A percentile compares a stretch with the other conserved stretches of the same genome.
Evolutionary conservation across 345 rosid genomes (phyloP).

Genomic region (Fremontodendron californicum): DNA sequence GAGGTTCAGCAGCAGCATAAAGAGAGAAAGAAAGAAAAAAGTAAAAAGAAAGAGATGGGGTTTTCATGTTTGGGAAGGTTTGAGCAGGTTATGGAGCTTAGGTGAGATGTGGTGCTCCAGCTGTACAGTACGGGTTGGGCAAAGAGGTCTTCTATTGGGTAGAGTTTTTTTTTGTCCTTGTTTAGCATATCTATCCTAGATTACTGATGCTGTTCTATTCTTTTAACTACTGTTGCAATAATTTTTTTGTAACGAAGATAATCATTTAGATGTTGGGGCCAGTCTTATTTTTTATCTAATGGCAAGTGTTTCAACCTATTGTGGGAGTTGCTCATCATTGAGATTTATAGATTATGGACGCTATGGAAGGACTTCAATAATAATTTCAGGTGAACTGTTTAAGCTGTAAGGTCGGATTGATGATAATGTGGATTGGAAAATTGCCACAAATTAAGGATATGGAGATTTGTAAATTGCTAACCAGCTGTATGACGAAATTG

Average conservation of each 20-base stretch:
- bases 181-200: constrained; percentile 26
- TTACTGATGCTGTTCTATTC: constrained; percentile 22
- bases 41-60: constrained; percentile 17
- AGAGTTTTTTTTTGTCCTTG: constrained; percentile 18
- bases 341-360: background rate
- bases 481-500: background rate
- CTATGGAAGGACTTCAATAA: background rate
- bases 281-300: background rate
- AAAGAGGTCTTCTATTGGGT: constrained; percentile 17
- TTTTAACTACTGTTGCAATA: constrained; percentile 26
- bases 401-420: background rate
- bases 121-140: constrained; percentile 35
- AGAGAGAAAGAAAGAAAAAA: constrained; percentile 1
- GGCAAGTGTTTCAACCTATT: constrained; percentile 5
- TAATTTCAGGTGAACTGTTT: constrained; percentile 1
- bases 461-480: background rate
- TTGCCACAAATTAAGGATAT: background rate
- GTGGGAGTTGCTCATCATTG: background rate
- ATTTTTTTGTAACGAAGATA: constrained; percentile 6
- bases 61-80: constrained; percentile 22
- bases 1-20: constrained; percentile 7
- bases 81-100: constrained; percentile 15
- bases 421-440: background rate
- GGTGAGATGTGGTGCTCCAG: constrained; percentile 35
- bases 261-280: constrained; percentile 18